Evolutionary conservation across 805 yeast species (phyloP), one percentile per base, ranked within the genome.

Genomic region (Lipomyces starkeyi): DNA sequence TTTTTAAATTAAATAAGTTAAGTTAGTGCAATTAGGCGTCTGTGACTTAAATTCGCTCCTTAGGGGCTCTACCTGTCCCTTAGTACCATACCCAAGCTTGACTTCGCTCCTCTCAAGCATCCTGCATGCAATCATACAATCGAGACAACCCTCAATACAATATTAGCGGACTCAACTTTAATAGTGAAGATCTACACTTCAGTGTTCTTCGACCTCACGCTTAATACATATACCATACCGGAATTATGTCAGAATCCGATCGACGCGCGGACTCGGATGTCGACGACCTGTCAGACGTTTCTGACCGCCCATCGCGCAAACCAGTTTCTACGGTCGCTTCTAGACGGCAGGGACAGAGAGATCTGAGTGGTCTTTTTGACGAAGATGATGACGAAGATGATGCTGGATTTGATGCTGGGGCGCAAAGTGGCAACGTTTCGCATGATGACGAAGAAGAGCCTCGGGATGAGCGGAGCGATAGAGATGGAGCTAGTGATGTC

Each of bases 341-440:
- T n/a, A n/a, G 49, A 43, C 22, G 7, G n/a, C 59, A 54, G 13
- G 58, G 58, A 35, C 65, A 67, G 40, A 58, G 32, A 13, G 67
- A 59, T 9, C 64, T 69, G 11, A 65, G 59, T 34, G 72, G 65
- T 6, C 63, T 79, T 22, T 72, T 71, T 58, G 71, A 74, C 66
- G 77, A 70, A 57, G 71, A 68, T 47, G 70, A 27, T 27, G 29
- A 65, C 53, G 66, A 35, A 43, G 56, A 62, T 56, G 62, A 63
- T 58, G 64, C 66, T 4, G 66, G 64, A 25, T 14, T 49, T 2
- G 61, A 54, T 35, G 71, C 64, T 13, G 73, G 57, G 7, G 7
- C 32, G 7, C 7, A 29, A 29, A 29, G 1, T 25, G 47, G 40
- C 3, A 57, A 59, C 22, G 66, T 53, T 14, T 68, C 62, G 8